A percentile compares a stretch with the other conserved stretches of the same genome.
Evolutionary conservation across 768 basidiomycete species (phyloP).

Genomic region (Lyophyllum semitale): DNA sequence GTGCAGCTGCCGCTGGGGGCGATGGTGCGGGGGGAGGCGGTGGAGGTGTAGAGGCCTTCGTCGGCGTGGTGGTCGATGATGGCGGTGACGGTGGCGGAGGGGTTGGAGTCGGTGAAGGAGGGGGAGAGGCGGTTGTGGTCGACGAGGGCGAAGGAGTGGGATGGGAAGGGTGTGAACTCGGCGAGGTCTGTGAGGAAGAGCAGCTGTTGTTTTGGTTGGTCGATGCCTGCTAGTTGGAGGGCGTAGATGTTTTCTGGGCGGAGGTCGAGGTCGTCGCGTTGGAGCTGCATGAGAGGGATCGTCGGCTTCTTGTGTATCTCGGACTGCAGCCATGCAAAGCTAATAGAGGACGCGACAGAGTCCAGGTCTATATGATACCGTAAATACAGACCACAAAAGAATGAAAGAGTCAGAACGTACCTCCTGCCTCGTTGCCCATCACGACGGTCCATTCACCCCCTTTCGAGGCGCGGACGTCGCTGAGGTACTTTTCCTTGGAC

Average conservation of each 20-base stretch:
- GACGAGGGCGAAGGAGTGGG: constrained; percentile 73
- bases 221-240: constrained; percentile 58
- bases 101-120: constrained; percentile 40
- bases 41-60: constrained; percentile 65
- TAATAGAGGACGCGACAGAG: constrained; percentile 82
- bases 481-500: constrained; percentile 63
- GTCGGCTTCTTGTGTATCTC: constrained; percentile 53
- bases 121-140: constrained; percentile 82
- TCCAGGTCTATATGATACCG: constrained; percentile 71
- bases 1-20: constrained; percentile 77
- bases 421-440: constrained; percentile 97
- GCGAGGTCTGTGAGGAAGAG: constrained; percentile 73
- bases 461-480: constrained; percentile 48
- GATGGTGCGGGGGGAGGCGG: constrained; percentile 68
- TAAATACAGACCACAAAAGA: not conserved
- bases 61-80: constrained; percentile 94
- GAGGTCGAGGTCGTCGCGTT: constrained; percentile 67
- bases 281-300: constrained; percentile 74
- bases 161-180: constrained; percentile 44
- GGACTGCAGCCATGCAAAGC: constrained; percentile 76
- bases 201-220: constrained; percentile 52
- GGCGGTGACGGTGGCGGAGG: constrained; percentile 59
- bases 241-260: constrained; percentile 89
- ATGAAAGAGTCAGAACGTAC: constrained; percentile 40
- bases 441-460: constrained; percentile 76